Base-by-base conservation (phyloP, 2,329 filamentous ascomycete genomes). In the Paraphoma sp. region DNA sequence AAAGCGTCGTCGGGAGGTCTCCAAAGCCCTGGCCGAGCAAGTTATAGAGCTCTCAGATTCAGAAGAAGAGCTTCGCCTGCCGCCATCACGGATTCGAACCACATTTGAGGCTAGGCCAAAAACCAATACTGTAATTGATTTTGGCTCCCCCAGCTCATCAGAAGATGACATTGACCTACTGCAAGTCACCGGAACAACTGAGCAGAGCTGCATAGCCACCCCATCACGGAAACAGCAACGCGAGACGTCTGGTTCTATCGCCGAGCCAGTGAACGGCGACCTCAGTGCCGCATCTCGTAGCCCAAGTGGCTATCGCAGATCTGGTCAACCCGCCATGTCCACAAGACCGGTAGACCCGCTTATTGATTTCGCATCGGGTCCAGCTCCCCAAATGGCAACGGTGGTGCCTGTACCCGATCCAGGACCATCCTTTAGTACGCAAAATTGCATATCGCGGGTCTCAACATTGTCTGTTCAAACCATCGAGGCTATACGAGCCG, bases 41-140 rank as follows among this genome's bases (percentile, higher is more conserved):
- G 23, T 57, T 33, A 63, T 54, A 17, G 47, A 59, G 40, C 12
- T 65, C 16, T 59, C 57, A 8, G 58, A 62, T 18, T 62, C 60
- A 16, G 48, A 53, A 6, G 12, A 45, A 7, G 45, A 9, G 11
- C 30, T 49, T 17, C 43, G 31, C 11, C 42, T 48, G 31, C 45
- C 33, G 10, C 46, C 30, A 30, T 23, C 16, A 29, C 31, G 23
- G 16, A 31, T 9, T 43, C 40, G 6, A 45, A 12, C 17, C 12
- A 40, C 1, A 51, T 50, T 48, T 45, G 11, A 44, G 18, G 30
- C 38, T 29, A 11, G 9, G 9, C 18, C 48, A 16, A 14, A 6
- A 9, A 17, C 47, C 16, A 40, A 36, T 30, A 30, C 45, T 8
- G 5, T 53, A 10, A n/a, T 52, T 28, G 45, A 46, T 17, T 40